These are phyloP conservation scores for Penicillium arizonense DNA, from an alignment of 495 filamentous ascomycete species.

Conservation along the genomic window DNA sequence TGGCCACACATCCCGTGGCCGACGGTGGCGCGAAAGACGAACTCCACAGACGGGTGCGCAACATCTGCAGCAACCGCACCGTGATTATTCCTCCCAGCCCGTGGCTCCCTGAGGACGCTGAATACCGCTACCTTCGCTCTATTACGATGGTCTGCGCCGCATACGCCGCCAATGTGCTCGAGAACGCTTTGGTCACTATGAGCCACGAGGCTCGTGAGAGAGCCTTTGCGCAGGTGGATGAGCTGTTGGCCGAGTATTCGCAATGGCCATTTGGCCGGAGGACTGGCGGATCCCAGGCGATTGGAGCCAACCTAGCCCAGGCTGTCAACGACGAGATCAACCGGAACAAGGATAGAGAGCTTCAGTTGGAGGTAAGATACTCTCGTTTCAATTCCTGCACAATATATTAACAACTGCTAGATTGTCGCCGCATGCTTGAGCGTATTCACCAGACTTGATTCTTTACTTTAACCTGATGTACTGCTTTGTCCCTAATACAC, in stretches of 20 bases:
- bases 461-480: constrained; percentile 64
- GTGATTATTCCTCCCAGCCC: constrained; percentile 80
- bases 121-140: constrained; percentile 88
- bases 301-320: constrained; percentile 92
- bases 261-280: constrained; percentile 93
- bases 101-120: constrained; percentile 90
- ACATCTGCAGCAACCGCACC: constrained; percentile 88
- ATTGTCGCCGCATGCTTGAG: constrained; percentile 92
- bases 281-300: constrained; percentile 68
- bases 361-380: constrained; percentile 84
- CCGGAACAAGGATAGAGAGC: constrained; percentile 80
- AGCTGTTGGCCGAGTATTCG: constrained; percentile 90
- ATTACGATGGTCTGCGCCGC: constrained; percentile 96
- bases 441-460: constrained; percentile 96
- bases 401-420: constrained; percentile 39
- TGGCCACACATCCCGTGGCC: constrained; percentile 98
- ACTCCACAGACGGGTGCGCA: constrained; percentile 86
- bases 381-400: background rate
- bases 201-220: constrained; percentile 92
- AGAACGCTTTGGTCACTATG: constrained; percentile 91
- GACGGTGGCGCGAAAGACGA: constrained; percentile 98
- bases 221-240: constrained; percentile 95
- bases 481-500: constrained; percentile 26
- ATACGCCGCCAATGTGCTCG: constrained; percentile 95
- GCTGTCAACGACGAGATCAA: constrained; percentile 85